Evolutionary conservation across 2,329 filamentous ascomycete genomes (phyloP), one percentile per base, ranked within the genome.

Genomic region (Sarocladiaceae sp.): DNA sequence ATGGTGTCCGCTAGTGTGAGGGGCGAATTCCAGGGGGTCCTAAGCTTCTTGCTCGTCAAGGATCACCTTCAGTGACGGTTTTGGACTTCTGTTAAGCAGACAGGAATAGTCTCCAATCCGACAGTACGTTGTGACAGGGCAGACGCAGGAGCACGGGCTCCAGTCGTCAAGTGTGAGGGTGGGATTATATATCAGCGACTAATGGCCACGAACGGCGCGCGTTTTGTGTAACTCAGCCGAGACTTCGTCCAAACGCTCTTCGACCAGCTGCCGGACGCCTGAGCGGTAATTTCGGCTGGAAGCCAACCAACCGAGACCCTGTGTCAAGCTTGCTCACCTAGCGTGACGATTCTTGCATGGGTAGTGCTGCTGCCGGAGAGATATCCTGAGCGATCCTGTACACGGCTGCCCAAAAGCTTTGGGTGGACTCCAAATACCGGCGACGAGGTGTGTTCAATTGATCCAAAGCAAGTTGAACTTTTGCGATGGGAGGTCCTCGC

Each of bases 161-260:
- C 28, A 20, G 17, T 18, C 17, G 23, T 6, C 13, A 20, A 20
- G 49, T 42, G 35, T 7, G 37, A 51, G 49, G 49, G 49, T 51
- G 49, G 33, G 35, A 23, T 51, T 51, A 42, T 51, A 51, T 51
- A 51, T 25, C 49, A 26, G 35, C 33, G 17, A 31, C 49, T 13
- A 20, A 5, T 22, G 25, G 44, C 28, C 22, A 33, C 44, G 33
- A 44, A 48, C 44, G 18, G 44, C 26, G 23, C 13, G 20, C 55
- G 23, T 20, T 46, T 29, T 17, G 33, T 51, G 50, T 51, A 40
- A 35, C n/a, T 33, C 36, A 26, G 29, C 47, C 50, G 46, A 23
- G 31, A 37, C 26, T 33, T 33, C 18, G 44, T 29, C 25, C 44
- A 33, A 20, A 20, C 28, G n/a, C 26, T 10, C 22, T 31, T 17